A percentile compares a stretch with the other conserved stretches of the same genome.
phyloP scores from a whole-genome alignment of 2,329 filamentous ascomycete species.

The Talaromyces islandicus region DNA sequence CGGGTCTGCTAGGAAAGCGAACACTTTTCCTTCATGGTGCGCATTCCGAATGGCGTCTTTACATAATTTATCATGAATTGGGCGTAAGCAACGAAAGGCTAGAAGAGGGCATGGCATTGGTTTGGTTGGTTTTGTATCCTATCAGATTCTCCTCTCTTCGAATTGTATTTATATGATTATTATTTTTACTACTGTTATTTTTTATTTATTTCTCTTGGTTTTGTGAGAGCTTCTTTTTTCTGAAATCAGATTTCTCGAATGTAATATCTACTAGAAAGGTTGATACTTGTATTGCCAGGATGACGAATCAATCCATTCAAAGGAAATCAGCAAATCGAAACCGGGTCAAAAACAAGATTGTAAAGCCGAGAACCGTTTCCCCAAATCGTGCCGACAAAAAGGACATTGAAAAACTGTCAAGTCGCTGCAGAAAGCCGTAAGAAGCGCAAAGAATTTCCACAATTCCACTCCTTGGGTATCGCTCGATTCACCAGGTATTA shows the following conservation, averaged over 20 bases:
- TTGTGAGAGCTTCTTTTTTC: background rate
- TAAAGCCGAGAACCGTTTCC: background rate
- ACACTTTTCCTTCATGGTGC: background rate
- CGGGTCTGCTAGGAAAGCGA: background rate
- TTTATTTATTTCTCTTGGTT: background rate
- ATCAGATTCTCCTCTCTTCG: constrained; percentile 2
- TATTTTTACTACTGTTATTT: background rate
- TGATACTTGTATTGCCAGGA: background rate
- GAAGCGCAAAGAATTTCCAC: background rate
- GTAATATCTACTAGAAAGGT: background rate
- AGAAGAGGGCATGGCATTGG: background rate
- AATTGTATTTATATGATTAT: constrained; percentile 4
- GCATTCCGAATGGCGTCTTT: background rate
- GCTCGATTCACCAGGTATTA: background rate
- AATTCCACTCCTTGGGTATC: background rate
- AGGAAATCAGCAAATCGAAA: background rate
- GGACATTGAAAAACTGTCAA: background rate
- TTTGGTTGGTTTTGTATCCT: constrained; percentile 1
- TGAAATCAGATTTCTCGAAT: background rate
- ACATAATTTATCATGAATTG: background rate
- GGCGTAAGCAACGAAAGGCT: background rate
- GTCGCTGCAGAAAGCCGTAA: background rate
- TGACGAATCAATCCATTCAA: background rate
- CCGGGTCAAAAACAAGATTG: too few relatives aligned
- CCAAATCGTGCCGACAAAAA: background rate